phyloP scores from a whole-genome alignment of 345 rosid species.

The Noccaea bulbosa region DNA sequence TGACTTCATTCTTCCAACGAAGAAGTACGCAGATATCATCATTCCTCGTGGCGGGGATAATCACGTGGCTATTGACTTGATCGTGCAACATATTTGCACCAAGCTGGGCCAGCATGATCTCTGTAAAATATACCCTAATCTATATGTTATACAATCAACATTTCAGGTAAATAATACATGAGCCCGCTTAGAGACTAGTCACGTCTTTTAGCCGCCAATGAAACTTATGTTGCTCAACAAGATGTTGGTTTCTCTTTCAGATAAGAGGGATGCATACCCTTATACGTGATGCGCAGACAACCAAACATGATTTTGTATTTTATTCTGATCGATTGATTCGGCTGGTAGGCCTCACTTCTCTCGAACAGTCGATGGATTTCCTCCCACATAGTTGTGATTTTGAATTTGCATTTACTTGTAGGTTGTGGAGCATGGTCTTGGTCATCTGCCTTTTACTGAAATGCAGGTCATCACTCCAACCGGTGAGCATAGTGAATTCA shows the following conservation, averaged over 20 bases:
- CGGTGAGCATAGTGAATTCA: constrained; percentile 54
- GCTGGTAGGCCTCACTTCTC: constrained; percentile 56
- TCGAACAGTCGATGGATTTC: background rate
- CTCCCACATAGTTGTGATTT: background rate
- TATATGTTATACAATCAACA: constrained; percentile 86
- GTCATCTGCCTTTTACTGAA: constrained; percentile 94
- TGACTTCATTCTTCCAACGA: constrained; percentile 97
- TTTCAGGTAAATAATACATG: constrained; percentile 65
- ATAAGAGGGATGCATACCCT: constrained; percentile 98
- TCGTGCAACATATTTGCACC: constrained; percentile 90
- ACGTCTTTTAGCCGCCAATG: background rate
- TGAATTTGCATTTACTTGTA: constrained; percentile 35
- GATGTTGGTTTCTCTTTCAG: constrained; percentile 47
- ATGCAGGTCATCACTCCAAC: constrained; percentile 95
- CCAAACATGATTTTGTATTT: constrained; percentile 89
- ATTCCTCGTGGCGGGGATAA: constrained; percentile 99
- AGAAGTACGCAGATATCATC: constrained; percentile 89
- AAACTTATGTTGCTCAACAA: constrained; percentile 3
- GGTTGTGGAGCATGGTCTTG: constrained; percentile 96
- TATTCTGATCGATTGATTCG: constrained; percentile 93
- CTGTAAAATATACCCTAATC: constrained; percentile 92
- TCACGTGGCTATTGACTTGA: constrained; percentile 91
- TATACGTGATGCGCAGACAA: constrained; percentile 84
- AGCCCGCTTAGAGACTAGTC: background rate
- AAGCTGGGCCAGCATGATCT: constrained; percentile 96